A percentile compares a stretch with the other conserved stretches of the same genome.
Evolutionary conservation across 2,329 filamentous ascomycete species (phyloP).

Genomic region (Pseudocercospora musae): DNA sequence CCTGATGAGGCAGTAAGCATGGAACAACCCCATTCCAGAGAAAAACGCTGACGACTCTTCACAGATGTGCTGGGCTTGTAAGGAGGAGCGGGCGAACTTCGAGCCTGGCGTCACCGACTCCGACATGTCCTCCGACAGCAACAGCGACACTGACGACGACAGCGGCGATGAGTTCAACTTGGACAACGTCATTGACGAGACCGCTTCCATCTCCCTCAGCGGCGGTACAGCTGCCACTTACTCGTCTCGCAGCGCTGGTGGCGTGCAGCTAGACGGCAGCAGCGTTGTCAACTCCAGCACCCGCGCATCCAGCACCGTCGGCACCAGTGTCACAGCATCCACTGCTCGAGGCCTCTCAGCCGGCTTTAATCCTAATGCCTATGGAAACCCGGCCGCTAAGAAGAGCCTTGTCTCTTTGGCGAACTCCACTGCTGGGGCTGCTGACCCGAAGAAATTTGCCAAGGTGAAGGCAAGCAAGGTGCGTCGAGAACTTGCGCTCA

Average conservation of each 20-base stretch:
- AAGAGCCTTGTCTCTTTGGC: background rate
- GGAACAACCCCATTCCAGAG: background rate
- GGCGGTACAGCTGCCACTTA: conserved; percentile 7
- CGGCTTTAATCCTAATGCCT: conserved; percentile 7
- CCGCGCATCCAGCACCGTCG: background rate
- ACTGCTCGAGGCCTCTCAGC: background rate
- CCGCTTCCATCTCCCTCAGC: background rate
- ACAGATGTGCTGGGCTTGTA: conserved; percentile 26
- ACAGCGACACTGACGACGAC: conserved; percentile 11
- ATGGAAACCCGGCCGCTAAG: background rate
- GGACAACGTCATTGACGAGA: background rate
- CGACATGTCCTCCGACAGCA: conserved; percentile 9
- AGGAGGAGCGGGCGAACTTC: conserved; percentile 15
- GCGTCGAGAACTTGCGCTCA: background rate
- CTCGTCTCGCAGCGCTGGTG: conserved; percentile 13
- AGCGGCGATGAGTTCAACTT: conserved; percentile 3
- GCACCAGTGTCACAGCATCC: background rate
- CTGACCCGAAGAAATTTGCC: conserved; percentile 5
- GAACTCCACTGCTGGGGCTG: background rate
- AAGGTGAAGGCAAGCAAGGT: conserved; percentile 7
- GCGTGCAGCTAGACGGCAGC: conserved; percentile 12
- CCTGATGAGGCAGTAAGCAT: conserved; percentile 25
- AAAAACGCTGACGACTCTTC: background rate
- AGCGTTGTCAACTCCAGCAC: background rate
- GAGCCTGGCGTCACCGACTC: conserved; percentile 19